Percentiles rank a stretch among this genome's conserved stretches.
phyloP scores from a whole-genome alignment of 2,329 filamentous ascomycete genomes.

The Arthrobotrys pseudoclavata region DNA sequence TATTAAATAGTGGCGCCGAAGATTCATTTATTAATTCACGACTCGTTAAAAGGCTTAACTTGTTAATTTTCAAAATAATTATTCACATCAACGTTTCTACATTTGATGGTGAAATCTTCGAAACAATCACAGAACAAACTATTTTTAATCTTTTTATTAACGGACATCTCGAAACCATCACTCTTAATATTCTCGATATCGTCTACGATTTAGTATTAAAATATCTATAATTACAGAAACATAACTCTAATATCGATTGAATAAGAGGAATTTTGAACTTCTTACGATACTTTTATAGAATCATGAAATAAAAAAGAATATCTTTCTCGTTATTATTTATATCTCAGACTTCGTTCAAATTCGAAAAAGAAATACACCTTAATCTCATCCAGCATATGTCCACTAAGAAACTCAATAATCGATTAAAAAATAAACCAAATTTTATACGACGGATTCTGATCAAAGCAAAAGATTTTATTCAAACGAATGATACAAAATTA shows the following conservation, averaged over 20 bases:
- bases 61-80: background rate
- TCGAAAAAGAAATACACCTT: background rate
- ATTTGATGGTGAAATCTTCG: too few relatives aligned
- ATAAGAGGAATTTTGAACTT: background rate
- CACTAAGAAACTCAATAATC: background rate
- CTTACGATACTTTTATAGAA: background rate
- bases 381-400: background rate
- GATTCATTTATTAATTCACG: background rate
- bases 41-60: background rate
- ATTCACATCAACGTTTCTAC: too few relatives aligned
- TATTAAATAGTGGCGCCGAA: background rate
- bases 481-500: background rate
- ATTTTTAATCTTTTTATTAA: background rate
- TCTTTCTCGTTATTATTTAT: too few relatives aligned
- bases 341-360: too few relatives aligned
- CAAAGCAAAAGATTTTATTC: background rate
- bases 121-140: background rate
- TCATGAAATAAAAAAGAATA: too few relatives aligned
- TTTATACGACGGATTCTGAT: background rate
- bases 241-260: background rate
- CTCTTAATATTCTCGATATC: background rate
- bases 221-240: background rate
- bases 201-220: background rate
- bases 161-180: background rate
- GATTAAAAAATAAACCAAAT: background rate